These are phyloP conservation scores for Candida ponderosae DNA, from an alignment of 805 yeast genomes.

Conservation along the genomic window DNA sequence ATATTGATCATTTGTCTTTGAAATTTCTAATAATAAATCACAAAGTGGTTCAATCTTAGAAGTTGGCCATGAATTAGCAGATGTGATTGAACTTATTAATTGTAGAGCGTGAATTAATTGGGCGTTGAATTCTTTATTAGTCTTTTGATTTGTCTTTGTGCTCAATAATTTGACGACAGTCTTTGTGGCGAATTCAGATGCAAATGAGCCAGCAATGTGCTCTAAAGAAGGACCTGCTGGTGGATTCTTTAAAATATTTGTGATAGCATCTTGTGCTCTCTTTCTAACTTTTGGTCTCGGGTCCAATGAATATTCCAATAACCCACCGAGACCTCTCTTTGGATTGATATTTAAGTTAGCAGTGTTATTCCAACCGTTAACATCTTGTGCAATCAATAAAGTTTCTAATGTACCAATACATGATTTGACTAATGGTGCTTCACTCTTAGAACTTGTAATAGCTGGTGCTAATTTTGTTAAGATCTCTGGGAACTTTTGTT, in stretches of 20 bases:
- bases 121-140: constrained; percentile 43
- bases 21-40: constrained; percentile 64
- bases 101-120: constrained; percentile 71
- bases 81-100: constrained; percentile 60
- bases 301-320: constrained; percentile 73
- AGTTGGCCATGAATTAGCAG: constrained; percentile 79
- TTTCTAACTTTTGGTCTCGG: constrained; percentile 92
- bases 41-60: constrained; percentile 63
- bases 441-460: constrained; percentile 57
- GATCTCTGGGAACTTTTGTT: constrained; percentile 69
- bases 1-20: constrained; percentile 78
- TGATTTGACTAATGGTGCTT: constrained; percentile 76
- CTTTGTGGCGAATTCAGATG: constrained; percentile 62
- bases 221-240: constrained; percentile 73
- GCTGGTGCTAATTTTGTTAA: constrained; percentile 77
- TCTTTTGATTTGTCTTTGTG: constrained; percentile 22
- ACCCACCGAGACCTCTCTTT: constrained; percentile 69
- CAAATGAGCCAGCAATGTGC: constrained; percentile 67
- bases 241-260: constrained; percentile 48
- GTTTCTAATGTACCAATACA: constrained; percentile 82
- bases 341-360: constrained; percentile 49
- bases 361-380: constrained; percentile 64
- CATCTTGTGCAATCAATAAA: constrained; percentile 72
- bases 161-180: constrained; percentile 40
- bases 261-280: constrained; percentile 89